Conservation (phyloP, 2,329 filamentous ascomycete species). For the Colletotrichum agaves region DNA sequence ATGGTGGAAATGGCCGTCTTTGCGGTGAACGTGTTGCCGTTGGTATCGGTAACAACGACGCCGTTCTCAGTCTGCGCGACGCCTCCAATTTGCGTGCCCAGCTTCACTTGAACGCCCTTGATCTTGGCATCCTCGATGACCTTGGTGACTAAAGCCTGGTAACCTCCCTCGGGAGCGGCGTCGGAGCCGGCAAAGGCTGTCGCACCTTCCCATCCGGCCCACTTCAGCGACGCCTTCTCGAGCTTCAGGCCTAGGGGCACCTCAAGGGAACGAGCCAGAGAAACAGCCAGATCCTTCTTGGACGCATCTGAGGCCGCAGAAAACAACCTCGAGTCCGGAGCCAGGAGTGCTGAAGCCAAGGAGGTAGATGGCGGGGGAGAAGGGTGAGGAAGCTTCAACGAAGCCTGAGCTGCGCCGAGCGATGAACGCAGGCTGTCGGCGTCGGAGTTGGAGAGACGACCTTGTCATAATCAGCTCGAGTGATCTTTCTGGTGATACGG, state of each 20-base stretch:
- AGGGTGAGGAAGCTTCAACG: conserved; percentile 30
- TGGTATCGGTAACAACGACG: conserved; percentile 21
- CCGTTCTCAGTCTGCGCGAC: conserved; percentile 10
- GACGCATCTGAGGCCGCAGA: neutral
- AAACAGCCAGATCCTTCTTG: conserved; percentile 21
- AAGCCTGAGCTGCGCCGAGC: conserved; percentile 27
- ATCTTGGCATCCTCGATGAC: conserved; percentile 31
- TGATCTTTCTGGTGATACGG: no score
- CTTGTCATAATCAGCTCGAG: conserved; percentile 7
- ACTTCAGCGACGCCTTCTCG: conserved; percentile 34
- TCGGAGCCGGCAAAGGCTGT: conserved; percentile 32
- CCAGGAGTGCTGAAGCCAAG: conserved; percentile 28
- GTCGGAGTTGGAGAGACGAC: conserved; percentile 24
- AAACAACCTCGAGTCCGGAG: conserved; percentile 15
- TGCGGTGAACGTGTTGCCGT: conserved; percentile 32
- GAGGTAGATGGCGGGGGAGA: conserved; percentile 22
- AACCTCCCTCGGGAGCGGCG: conserved; percentile 34
- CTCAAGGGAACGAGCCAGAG: conserved; percentile 33
- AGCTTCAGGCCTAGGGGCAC: conserved; percentile 33
- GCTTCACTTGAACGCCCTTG: conserved; percentile 29
- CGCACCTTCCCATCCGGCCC: conserved; percentile 29
- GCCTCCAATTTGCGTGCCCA: conserved; percentile 21
- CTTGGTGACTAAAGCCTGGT: conserved; percentile 25
- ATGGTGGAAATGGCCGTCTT: conserved; percentile 34
- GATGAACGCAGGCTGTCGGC: conserved; percentile 25